These are phyloP conservation scores for Pulveroboletus sp. DNA, from an alignment of 768 basidiomycete species.

Conservation along the genomic window DNA sequence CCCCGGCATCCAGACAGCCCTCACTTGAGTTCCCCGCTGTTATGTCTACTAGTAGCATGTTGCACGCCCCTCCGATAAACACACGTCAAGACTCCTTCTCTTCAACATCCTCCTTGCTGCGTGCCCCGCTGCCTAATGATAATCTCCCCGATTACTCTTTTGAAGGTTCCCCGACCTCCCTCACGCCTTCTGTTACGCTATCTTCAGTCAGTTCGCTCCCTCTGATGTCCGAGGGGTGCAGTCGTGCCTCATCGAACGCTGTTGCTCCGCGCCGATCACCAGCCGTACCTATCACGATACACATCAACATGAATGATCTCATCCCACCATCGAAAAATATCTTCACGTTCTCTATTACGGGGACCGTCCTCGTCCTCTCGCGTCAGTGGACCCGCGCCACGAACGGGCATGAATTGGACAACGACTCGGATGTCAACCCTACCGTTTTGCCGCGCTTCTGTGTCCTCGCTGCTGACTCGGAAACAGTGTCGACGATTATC, in stretches of 20 bases:
- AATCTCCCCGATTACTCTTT: conserved; percentile 72
- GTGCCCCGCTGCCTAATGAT: conserved; percentile 66
- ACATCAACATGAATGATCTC: conserved; percentile 78
- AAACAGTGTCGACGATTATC: conserved; percentile 54
- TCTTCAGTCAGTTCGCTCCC: conserved; percentile 40
- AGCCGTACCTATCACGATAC: conserved; percentile 64
- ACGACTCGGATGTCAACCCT: conserved; percentile 42
- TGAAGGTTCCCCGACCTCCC: conserved; percentile 55
- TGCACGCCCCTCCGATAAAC: conserved; percentile 21
- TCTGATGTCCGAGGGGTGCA: conserved; percentile 31
- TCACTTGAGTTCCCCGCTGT: conserved; percentile 45
- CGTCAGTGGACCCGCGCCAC: conserved; percentile 29
- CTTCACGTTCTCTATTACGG: conserved; percentile 64
- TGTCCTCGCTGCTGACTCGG: conserved; percentile 62
- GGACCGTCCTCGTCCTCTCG: conserved; percentile 59
- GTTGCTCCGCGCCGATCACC: conserved; percentile 39
- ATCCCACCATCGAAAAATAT: conserved; percentile 58
- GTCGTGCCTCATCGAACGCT: conserved; percentile 37
- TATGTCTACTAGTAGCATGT: conserved; percentile 16
- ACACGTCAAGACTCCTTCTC: conserved; percentile 40
- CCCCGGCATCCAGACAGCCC: conserved; percentile 42
- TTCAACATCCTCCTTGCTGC: conserved; percentile 63
- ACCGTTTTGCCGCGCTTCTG: conserved; percentile 65
- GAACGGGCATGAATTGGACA: conserved; percentile 21
- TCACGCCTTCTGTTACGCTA: conserved; percentile 40